These are phyloP conservation scores for Leccinum longicurvipes DNA, from an alignment of 768 basidiomycete species.

Conservation along the genomic window DNA sequence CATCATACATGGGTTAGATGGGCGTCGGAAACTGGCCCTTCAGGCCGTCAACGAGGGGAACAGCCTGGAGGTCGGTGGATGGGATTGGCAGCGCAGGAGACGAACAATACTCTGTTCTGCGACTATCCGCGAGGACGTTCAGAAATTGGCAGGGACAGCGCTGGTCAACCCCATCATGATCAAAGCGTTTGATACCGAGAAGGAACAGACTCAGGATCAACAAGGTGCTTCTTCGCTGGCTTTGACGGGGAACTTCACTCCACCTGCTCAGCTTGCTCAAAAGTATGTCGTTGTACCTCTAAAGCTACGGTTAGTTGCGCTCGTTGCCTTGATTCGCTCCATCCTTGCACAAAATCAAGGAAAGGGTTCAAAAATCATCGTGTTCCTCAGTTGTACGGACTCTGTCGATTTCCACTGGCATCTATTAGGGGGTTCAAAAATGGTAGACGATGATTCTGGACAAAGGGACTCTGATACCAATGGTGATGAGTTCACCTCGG, in stretches of 20 bases:
- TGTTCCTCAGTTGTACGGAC: conserved; percentile 96
- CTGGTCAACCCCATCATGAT: conserved; percentile 79
- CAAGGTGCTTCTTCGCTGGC: conserved; percentile 15
- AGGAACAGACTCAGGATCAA: conserved; percentile 11
- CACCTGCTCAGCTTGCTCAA: conserved; percentile 90
- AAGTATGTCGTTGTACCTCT: conserved; percentile 88
- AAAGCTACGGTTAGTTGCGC: conserved; percentile 89
- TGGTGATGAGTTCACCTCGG: conserved; percentile 22
- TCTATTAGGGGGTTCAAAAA: conserved; percentile 67
- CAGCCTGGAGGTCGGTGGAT: conserved; percentile 72
- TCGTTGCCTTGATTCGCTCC: conserved; percentile 81
- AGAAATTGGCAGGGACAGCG: conserved; percentile 84
- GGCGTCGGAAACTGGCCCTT: conserved; percentile 67
- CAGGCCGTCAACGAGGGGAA: conserved; percentile 66
- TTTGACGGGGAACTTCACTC: conserved; percentile 69
- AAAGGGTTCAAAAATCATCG: conserved; percentile 74
- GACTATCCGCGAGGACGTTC: conserved; percentile 92
- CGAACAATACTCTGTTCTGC: conserved; percentile 94
- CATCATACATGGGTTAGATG: conserved; percentile 84
- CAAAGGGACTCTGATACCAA: conserved; percentile 23
- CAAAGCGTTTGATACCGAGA: conserved; percentile 61
- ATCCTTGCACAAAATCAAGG: conserved; percentile 62
- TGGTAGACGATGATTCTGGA: conserved; percentile 44
- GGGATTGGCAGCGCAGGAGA: conserved; percentile 77
- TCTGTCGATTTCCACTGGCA: conserved; percentile 98